A percentile compares a stretch with the other conserved stretches of the same genome.
phyloP scores from a whole-genome alignment of 768 basidiomycete genomes.

The Amanita pallidorosea region DNA sequence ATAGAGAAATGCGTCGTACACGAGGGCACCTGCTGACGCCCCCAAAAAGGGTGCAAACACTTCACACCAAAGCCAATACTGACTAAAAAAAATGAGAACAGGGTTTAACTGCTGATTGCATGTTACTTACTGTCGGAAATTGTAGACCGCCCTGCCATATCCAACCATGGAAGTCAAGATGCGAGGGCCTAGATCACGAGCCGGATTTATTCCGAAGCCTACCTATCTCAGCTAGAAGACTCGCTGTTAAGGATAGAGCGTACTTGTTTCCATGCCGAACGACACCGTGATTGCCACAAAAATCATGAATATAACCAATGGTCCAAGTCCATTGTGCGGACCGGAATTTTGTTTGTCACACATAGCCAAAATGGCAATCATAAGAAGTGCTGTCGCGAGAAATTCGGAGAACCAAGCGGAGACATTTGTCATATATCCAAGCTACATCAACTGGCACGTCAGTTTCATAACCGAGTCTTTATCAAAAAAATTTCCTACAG shows the following conservation, averaged over 20 bases:
- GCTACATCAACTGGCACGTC: constrained; percentile 11
- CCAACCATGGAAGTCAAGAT: constrained; percentile 60
- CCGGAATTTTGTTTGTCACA: constrained; percentile 44
- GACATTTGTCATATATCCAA: constrained; percentile 27
- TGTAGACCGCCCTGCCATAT: constrained; percentile 38
- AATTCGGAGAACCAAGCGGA: constrained; percentile 43
- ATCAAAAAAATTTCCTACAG: constrained; percentile 31
- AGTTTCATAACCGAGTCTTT: not conserved
- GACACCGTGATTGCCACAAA: constrained; percentile 46
- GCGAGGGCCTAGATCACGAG: constrained; percentile 45
- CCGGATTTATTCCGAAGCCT: constrained; percentile 31
- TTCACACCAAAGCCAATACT: constrained; percentile 72
- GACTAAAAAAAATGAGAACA: constrained; percentile 22
- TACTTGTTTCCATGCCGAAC: constrained; percentile 56
- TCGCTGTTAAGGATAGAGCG: not conserved
- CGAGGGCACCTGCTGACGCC: constrained; percentile 36
- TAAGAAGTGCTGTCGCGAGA: constrained; percentile 44
- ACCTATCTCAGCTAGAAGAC: not conserved
- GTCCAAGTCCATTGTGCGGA: constrained; percentile 39
- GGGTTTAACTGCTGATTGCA: not conserved
- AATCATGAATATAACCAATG: constrained; percentile 45
- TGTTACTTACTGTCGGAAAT: constrained; percentile 26
- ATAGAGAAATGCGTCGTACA: constrained; percentile 52
- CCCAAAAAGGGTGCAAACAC: constrained; percentile 48
- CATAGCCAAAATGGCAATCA: constrained; percentile 43